Percentiles rank a stretch among this genome's conserved stretches.
Conservation (phyloP, 2,329 filamentous ascomycete species). For the Biscogniauxia mediterranea region DNA sequence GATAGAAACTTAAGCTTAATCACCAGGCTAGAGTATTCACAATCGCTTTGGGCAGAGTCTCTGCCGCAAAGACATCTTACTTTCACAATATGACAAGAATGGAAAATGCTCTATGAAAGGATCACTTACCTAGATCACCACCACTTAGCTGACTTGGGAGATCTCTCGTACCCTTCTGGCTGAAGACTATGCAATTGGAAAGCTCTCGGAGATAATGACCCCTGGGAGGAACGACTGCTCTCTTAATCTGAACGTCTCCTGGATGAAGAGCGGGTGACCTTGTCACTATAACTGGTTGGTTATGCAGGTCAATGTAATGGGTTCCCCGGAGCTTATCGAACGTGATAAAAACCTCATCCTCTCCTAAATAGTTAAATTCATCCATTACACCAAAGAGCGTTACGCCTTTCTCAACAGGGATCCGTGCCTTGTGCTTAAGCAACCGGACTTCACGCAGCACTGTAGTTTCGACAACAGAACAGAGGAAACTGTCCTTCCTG, state of each 20-base stretch:
- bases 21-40: neutral
- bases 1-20: neutral
- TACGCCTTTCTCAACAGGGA: slow-evolving; percentile 67
- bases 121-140: slow-evolving; percentile 62
- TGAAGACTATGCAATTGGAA: slow-evolving; percentile 77
- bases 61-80: neutral
- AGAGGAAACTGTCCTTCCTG: slow-evolving; percentile 65
- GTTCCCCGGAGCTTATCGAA: slow-evolving; percentile 41
- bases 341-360: slow-evolving; percentile 67
- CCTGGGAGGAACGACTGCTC: slow-evolving; percentile 58
- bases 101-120: neutral
- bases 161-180: slow-evolving; percentile 66
- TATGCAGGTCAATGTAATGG: slow-evolving; percentile 32
- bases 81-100: neutral
- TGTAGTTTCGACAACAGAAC: slow-evolving; percentile 66
- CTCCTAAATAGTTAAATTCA: slow-evolving; percentile 66
- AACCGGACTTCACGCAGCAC: slow-evolving; percentile 69
- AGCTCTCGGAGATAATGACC: slow-evolving; percentile 61
- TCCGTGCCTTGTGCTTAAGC: slow-evolving; percentile 76
- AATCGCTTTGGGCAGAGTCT: neutral
- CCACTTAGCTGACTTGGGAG: slow-evolving; percentile 76
- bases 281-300: slow-evolving; percentile 61
- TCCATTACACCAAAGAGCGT: slow-evolving; percentile 84
- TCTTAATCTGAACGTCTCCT: slow-evolving; percentile 70
- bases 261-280: slow-evolving; percentile 80